Conservation (phyloP, 2,329 filamentous ascomycete genomes). For the Talaromyces albobiverticillius region DNA sequence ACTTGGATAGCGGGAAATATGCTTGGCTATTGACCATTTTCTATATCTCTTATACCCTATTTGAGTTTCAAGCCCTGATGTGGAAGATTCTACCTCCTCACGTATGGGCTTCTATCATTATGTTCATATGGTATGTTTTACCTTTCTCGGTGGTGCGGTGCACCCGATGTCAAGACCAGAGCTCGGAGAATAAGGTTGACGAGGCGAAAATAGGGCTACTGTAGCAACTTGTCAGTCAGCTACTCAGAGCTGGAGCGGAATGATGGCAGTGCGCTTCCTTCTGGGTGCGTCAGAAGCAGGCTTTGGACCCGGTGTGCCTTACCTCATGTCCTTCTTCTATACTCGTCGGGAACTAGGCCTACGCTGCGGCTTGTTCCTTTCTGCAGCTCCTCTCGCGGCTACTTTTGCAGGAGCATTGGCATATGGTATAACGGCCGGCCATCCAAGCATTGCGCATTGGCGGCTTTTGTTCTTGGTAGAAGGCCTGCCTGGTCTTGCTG, state of each 20-base stretch:
- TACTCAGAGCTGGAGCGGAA: constrained; percentile 42
- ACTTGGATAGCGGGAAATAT: constrained; percentile 47
- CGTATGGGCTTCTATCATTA: constrained; percentile 42
- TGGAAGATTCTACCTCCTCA: constrained; percentile 45
- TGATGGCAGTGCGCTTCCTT: constrained; percentile 51
- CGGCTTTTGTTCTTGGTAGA: constrained; percentile 64
- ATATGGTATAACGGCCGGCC: constrained; percentile 62
- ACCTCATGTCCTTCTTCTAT: constrained; percentile 58
- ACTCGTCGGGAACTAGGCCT: constrained; percentile 56
- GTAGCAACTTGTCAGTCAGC: constrained; percentile 48
- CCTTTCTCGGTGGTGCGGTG: neutral
- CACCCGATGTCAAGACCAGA: constrained; percentile 1
- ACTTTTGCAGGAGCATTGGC: constrained; percentile 71
- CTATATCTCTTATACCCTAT: constrained; percentile 49
- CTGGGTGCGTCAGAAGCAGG: constrained; percentile 48
- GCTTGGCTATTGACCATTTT: constrained; percentile 54
- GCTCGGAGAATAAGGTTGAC: neutral
- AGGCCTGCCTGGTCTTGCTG: constrained; percentile 57
- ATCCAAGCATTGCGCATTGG: constrained; percentile 60
- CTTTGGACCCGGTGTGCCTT: constrained; percentile 47
- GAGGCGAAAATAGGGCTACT: constrained; percentile 39
- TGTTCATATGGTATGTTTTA: constrained; percentile 39
- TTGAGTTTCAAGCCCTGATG: constrained; percentile 42
- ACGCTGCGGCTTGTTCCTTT: constrained; percentile 54
- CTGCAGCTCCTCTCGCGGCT: constrained; percentile 67